A percentile compares a stretch with the other conserved stretches of the same genome.
These are phyloP conservation scores for Mycena indigotica DNA, from an alignment of 768 basidiomycete species.

Conservation along the genomic window DNA sequence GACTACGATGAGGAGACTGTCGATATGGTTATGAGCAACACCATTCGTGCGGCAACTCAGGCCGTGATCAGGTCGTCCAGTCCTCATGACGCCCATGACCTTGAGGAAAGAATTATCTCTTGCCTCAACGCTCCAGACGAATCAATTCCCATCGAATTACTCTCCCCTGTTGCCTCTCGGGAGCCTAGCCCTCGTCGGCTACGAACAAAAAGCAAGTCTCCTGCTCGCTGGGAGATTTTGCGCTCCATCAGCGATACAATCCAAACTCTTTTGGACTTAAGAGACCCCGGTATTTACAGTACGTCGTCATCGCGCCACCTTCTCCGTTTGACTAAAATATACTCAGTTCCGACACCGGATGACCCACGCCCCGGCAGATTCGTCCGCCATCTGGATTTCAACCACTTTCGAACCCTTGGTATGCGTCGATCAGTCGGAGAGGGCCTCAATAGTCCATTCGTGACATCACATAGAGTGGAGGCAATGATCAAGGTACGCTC, in stretches of 20 bases:
- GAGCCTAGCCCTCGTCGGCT: constrained; percentile 81
- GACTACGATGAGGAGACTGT: constrained; percentile 69
- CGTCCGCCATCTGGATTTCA: constrained; percentile 89
- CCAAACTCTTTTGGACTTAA: constrained; percentile 64
- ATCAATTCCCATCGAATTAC: constrained; percentile 71
- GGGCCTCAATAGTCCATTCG: constrained; percentile 86
- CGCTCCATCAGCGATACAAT: constrained; percentile 79
- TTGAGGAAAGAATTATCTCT: constrained; percentile 64
- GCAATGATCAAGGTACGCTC: constrained; percentile 70
- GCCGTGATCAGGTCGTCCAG: constrained; percentile 54
- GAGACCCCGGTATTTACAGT: constrained; percentile 76
- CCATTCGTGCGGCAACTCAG: constrained; percentile 66
- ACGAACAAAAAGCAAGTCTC: constrained; percentile 76
- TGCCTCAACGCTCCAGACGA: constrained; percentile 64
- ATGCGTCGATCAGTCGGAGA: constrained; percentile 93
- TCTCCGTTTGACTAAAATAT: constrained; percentile 4
- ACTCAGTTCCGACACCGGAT: constrained; percentile 63
- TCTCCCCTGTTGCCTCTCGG: constrained; percentile 79
- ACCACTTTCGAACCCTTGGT: constrained; percentile 95
- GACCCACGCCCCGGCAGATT: constrained; percentile 79
- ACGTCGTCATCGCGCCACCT: constrained; percentile 25
- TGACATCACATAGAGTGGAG: constrained; percentile 85
- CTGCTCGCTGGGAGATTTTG: constrained; percentile 82
- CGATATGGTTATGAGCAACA: constrained; percentile 63
- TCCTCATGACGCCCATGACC: constrained; percentile 46